Evolutionary conservation across 1,139 yeast genomes (phyloP).

Genomic region (Torulaspora pretoriensis): DNA sequence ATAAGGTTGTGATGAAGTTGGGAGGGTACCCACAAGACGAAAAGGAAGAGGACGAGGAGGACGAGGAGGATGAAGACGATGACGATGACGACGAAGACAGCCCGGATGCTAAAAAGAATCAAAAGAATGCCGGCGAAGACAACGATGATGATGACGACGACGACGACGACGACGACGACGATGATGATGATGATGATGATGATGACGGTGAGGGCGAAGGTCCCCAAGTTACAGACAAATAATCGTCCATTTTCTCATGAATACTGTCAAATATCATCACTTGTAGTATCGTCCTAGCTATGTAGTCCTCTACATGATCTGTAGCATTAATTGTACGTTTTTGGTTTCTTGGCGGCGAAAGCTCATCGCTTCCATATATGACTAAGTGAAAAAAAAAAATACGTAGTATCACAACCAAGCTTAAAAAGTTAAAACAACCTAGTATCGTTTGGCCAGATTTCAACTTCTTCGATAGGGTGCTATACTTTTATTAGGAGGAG

Average conservation of each 20-base stretch:
- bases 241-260: background rate
- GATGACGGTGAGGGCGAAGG: constrained; percentile 21
- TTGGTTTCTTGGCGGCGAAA: background rate
- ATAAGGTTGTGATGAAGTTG: constrained; percentile 70
- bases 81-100: constrained; percentile 42
- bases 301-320: constrained; percentile 7
- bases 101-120: constrained; percentile 42
- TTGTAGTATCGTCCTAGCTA: constrained; percentile 5
- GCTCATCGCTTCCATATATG: constrained; percentile 1
- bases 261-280: no score
- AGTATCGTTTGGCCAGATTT: background rate
- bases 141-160: constrained; percentile 46
- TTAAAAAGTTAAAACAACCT: background rate
- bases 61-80: constrained; percentile 50
- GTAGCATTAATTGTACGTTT: constrained; percentile 5
- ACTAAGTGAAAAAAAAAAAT: constrained; percentile 8
- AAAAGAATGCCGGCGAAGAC: constrained; percentile 41
- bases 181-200: constrained; percentile 40
- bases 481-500: background rate
- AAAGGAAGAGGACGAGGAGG: constrained; percentile 68
- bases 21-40: constrained; percentile 92
- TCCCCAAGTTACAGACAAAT: constrained; percentile 13
- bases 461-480: background rate
- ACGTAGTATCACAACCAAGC: background rate
- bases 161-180: constrained; percentile 42